Percentiles rank a stretch among this genome's conserved stretches.
Conservation (phyloP, 1,284 basidiomycete genomes). For the Ustilago bromivora region DNA sequence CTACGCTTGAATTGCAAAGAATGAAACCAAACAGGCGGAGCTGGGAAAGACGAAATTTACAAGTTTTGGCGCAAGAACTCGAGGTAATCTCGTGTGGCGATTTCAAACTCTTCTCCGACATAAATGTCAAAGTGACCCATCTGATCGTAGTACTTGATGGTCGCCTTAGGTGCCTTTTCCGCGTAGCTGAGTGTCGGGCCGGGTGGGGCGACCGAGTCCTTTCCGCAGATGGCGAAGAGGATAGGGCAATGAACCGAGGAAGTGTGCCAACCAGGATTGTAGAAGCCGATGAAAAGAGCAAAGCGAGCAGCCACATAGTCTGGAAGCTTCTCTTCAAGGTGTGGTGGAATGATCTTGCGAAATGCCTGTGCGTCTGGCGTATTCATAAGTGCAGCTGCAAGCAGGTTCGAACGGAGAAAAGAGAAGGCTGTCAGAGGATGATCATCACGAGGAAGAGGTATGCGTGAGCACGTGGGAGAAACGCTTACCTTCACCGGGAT, state of each 20-base stretch:
- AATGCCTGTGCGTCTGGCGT: conserved; percentile 31
- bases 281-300: conserved; percentile 47
- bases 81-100: conserved; percentile 45
- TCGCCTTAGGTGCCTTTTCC: conserved; percentile 47
- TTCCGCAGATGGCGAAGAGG: conserved; percentile 63
- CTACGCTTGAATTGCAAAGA: neutral
- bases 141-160: conserved; percentile 45
- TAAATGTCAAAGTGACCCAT: conserved; percentile 65
- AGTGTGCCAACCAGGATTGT: conserved; percentile 54
- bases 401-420: neutral
- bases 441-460: neutral
- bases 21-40: neutral
- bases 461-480: neutral
- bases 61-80: conserved; percentile 41
- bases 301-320: conserved; percentile 55
- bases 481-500: conserved; percentile 53
- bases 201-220: conserved; percentile 56
- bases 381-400: conserved; percentile 57
- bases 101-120: conserved; percentile 49
- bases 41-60: conserved; percentile 1
- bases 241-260: conserved; percentile 53
- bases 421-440: neutral
- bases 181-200: conserved; percentile 51
- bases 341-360: conserved; percentile 28
- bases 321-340: neutral